Percentiles rank a stretch among this genome's conserved stretches.
Conservation (phyloP, 2,329 filamentous ascomycete species). For the Calonectria pseudoturangicola region DNA sequence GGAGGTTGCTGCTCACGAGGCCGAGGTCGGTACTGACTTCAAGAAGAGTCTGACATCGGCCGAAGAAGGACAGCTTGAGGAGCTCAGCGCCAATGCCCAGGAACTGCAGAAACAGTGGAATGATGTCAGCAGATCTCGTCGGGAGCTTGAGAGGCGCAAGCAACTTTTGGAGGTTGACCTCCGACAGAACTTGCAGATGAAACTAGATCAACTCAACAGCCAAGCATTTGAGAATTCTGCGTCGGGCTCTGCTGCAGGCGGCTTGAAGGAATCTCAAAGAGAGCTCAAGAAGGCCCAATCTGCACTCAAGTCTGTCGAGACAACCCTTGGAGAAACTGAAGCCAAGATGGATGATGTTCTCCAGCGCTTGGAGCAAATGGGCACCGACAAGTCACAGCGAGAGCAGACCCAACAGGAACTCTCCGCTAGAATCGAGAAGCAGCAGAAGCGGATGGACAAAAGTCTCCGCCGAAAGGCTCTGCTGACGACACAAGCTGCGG, state of each 20-base stretch:
- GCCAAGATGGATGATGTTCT: conserved; percentile 75
- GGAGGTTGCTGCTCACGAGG: conserved; percentile 84
- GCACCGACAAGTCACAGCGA: conserved; percentile 75
- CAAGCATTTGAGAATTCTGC: conserved; percentile 81
- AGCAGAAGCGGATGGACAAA: conserved; percentile 94
- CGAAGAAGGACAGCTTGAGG: conserved; percentile 89
- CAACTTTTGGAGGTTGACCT: conserved; percentile 90
- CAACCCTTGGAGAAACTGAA: conserved; percentile 85
- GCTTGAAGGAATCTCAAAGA: conserved; percentile 84
- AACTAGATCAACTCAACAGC: conserved; percentile 88
- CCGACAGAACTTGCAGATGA: conserved; percentile 90
- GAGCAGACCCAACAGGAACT: conserved; percentile 85
- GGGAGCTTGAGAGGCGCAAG: conserved; percentile 87
- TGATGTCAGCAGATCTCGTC: conserved; percentile 81
- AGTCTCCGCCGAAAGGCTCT: conserved; percentile 91
- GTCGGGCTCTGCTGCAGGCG: conserved; percentile 76
- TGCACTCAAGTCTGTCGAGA: conserved; percentile 78
- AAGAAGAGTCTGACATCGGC: conserved; percentile 89
- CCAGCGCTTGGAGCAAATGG: conserved; percentile 73
- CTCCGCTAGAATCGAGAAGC: conserved; percentile 85
- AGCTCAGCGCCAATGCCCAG: conserved; percentile 80
- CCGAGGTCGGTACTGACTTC: conserved; percentile 89
- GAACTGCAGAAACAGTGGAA: conserved; percentile 86
- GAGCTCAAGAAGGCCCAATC: conserved; percentile 88
- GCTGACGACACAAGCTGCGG: conserved; percentile 83